Evolutionary conservation across 208 protist species (phyloP).

Genomic region (Wallacemonas sp.): DNA sequence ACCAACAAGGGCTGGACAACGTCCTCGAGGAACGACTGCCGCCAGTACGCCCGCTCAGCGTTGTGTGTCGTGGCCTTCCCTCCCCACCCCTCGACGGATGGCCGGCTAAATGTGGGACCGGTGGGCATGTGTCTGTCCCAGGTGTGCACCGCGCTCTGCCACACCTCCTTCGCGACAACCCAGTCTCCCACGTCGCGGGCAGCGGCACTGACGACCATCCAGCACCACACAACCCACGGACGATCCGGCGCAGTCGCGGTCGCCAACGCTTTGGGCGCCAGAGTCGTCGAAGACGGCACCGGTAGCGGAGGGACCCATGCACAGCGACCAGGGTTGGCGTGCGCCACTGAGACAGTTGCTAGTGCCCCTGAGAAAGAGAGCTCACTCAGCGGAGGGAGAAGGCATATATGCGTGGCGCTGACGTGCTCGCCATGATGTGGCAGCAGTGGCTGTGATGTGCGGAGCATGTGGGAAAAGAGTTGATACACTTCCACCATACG

Average conservation of each 20-base stretch:
- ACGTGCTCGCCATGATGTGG: too few species aligned
- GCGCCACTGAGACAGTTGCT: too few species aligned
- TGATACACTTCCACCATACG: conserved; percentile 3
- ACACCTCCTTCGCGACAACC: conserved; percentile 34
- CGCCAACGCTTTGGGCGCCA: not conserved
- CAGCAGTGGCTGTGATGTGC: not conserved
- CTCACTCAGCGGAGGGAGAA: too few species aligned
- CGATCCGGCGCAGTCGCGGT: not conserved
- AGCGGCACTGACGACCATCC: conserved; percentile 26
- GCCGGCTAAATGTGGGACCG: too few species aligned
- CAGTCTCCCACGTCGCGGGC: conserved; percentile 50
- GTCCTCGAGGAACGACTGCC: conserved; percentile 4
- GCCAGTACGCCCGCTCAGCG: not conserved
- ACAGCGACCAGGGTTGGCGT: too few species aligned
- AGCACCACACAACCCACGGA: conserved; percentile 10
- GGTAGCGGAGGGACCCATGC: not conserved
- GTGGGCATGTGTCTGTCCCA: too few species aligned
- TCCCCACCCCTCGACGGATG: conserved; percentile 8
- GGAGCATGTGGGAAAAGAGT: not conserved
- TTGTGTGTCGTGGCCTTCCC: not conserved
- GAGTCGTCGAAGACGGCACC: not conserved
- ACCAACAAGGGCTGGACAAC: conserved; percentile 36
- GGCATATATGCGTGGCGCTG: too few species aligned
- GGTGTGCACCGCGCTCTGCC: conserved; percentile 19
- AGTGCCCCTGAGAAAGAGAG: too few species aligned